Evolutionary conservation across 169 alveolate species (phyloP).

Genomic region (Plasmodium sp.): DNA sequence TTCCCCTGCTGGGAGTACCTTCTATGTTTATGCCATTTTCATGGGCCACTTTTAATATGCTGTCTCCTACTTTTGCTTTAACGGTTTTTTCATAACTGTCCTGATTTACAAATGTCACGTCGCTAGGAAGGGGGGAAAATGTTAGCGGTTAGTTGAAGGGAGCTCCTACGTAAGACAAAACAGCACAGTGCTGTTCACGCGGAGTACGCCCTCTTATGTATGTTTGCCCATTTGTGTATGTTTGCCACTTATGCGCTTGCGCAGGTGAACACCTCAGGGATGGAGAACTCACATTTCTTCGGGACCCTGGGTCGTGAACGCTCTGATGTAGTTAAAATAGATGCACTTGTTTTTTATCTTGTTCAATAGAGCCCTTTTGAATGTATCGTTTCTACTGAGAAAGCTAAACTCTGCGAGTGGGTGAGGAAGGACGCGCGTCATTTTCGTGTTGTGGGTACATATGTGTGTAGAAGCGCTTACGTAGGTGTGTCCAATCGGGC

Average conservation of each 20-base stretch:
- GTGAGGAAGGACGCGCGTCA: not conserved
- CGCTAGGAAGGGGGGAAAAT: conserved; percentile 9
- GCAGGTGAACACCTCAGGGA: not conserved
- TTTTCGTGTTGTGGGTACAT: not conserved
- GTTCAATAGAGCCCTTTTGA: conserved; percentile 32
- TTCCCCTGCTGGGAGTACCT: conserved; percentile 75
- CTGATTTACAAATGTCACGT: conserved; percentile 78
- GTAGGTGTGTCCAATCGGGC: not conserved
- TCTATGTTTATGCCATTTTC: conserved; percentile 84
- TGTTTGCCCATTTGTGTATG: not conserved
- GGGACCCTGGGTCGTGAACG: conserved; percentile 25
- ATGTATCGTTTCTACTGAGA: conserved; percentile 12
- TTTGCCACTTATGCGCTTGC: not conserved
- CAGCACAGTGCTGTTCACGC: not conserved
- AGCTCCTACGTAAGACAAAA: not conserved
- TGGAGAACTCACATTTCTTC: conserved; percentile 44
- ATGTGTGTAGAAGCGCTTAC: not conserved
- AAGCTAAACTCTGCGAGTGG: conserved; percentile 12
- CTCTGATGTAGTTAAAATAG: conserved; percentile 5
- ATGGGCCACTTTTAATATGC: conserved; percentile 89
- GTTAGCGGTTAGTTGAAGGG: not conserved
- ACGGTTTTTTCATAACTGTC: conserved; percentile 81
- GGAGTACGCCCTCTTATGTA: not conserved
- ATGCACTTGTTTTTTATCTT: conserved; percentile 15
- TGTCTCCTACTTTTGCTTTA: conserved; percentile 83